Evolutionary conservation across 169 alveolate species (phyloP).

Genomic region (Babesia microti): DNA sequence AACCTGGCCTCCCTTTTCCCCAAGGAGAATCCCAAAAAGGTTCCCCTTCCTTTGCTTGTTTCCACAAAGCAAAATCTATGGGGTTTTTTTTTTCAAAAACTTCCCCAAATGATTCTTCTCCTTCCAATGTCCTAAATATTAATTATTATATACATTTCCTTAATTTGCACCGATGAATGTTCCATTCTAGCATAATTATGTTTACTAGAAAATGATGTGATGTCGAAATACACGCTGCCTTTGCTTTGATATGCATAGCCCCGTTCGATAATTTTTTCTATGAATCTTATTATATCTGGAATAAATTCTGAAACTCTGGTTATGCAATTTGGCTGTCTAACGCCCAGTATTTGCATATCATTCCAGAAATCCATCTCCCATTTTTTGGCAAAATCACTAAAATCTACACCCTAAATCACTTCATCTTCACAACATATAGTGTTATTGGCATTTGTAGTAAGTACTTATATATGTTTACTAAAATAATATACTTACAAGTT

Average conservation of each 20-base stretch:
- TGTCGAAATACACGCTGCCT: constrained; percentile 93
- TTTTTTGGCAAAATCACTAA: constrained; percentile 70
- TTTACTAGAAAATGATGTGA: constrained; percentile 68
- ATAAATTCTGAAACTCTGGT: constrained; percentile 92
- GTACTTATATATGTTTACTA: too few species aligned
- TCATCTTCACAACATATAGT: too few species aligned
- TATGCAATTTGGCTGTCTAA: constrained; percentile 83
- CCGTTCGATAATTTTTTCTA: constrained; percentile 75
- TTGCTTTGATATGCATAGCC: constrained; percentile 90
- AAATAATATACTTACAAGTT: constrained; percentile 19
- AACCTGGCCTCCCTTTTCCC: constrained; percentile 97
- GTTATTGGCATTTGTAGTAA: too few species aligned
- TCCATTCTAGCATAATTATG: constrained; percentile 88
- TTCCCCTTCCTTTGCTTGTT: constrained; percentile 88
- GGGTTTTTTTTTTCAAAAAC: constrained; percentile 80
- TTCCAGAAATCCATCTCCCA: constrained; percentile 85
- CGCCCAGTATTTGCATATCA: constrained; percentile 82
- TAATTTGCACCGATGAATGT: constrained; percentile 69
- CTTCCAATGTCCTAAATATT: constrained; percentile 73
- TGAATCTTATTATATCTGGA: constrained; percentile 83
- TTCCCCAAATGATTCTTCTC: constrained; percentile 83
- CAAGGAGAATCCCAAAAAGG: constrained; percentile 97
- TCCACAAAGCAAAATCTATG: constrained; percentile 97
- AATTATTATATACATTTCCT: too few species aligned
- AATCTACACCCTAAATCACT: constrained; percentile 34